These are phyloP conservation scores for Coemansia sp. DNA, from an alignment of 192 early-diverging fungal genomes.

Conservation along the genomic window DNA sequence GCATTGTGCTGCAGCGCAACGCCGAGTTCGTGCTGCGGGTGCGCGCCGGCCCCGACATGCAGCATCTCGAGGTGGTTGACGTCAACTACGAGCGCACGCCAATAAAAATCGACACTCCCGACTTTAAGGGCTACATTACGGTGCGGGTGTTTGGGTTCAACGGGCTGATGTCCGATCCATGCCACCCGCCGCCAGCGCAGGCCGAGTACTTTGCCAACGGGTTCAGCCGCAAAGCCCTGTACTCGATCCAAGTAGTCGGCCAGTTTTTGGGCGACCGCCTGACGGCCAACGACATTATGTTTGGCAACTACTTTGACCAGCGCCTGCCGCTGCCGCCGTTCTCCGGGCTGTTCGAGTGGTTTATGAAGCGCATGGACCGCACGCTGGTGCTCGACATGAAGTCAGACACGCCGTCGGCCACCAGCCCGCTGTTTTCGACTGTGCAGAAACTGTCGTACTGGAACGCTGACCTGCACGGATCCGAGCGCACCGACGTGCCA, in stretches of 20 bases:
- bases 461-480: conserved; percentile 45
- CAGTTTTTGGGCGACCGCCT: conserved; percentile 36
- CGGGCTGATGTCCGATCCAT: conserved; percentile 52
- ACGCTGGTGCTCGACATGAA: conserved; percentile 53
- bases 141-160: conserved; percentile 54
- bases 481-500: conserved; percentile 26
- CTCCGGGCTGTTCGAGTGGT: conserved; percentile 54
- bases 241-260: conserved; percentile 54
- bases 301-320: conserved; percentile 56
- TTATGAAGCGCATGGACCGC: conserved; percentile 56
- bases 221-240: conserved; percentile 53
- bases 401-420: conserved; percentile 50
- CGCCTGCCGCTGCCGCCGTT: conserved; percentile 52
- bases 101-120: conserved; percentile 39
- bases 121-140: conserved; percentile 51
- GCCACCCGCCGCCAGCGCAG: conserved; percentile 49
- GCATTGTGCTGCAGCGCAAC: conserved; percentile 48
- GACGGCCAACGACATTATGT: conserved; percentile 54
- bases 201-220: conserved; percentile 52
- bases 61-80: conserved; percentile 43
- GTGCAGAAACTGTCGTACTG: conserved; percentile 55
- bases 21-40: conserved; percentile 53
- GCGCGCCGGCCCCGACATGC: conserved; percentile 46
- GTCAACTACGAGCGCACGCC: conserved; percentile 56
- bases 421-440: conserved; percentile 48